Conservation (phyloP, 768 basidiomycete genomes). For the Scleroderma bovista region DNA sequence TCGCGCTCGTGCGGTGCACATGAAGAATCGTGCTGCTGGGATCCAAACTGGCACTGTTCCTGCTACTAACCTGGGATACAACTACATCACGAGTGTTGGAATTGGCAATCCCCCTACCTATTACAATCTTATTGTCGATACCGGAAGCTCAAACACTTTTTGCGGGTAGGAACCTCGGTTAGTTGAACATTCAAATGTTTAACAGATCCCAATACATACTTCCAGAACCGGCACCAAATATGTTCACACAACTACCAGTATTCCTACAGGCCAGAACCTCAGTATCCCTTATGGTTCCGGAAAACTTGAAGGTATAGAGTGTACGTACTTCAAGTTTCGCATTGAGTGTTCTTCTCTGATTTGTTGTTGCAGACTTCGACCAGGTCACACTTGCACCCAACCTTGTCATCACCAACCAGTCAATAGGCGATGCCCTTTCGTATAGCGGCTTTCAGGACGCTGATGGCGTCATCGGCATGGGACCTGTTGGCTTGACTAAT, state of each 20-base stretch:
- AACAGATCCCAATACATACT: neutral
- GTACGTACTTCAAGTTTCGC: too few relatives aligned
- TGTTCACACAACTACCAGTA: slow-evolving; percentile 7
- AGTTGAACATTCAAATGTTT: neutral
- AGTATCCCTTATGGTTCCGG: neutral
- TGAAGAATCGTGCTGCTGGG: too few relatives aligned
- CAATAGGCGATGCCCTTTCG: slow-evolving; percentile 13
- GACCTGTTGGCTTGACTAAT: too few relatives aligned
- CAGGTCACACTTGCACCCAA: slow-evolving; percentile 11
- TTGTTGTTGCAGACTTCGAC: slow-evolving; percentile 5
- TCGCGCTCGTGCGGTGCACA: too few relatives aligned
- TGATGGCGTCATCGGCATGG: slow-evolving; percentile 15
- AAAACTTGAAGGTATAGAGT: slow-evolving; percentile 30
- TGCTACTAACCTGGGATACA: too few relatives aligned
- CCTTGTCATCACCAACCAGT: slow-evolving; percentile 15
- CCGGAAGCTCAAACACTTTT: slow-evolving; percentile 21
- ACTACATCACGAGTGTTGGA: slow-evolving; percentile 11
- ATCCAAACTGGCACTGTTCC: too few relatives aligned
- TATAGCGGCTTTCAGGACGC: slow-evolving; percentile 13
- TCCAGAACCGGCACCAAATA: slow-evolving; percentile 6
- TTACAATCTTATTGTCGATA: slow-evolving; percentile 18
- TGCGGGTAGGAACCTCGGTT: slow-evolving; percentile 5
- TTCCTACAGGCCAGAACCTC: slow-evolving; percentile 6
- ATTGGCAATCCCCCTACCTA: slow-evolving; percentile 11
- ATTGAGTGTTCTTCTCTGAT: neutral